phyloP scores from a whole-genome alignment of 225 moss, liverwort and hornwort species.

The Thuidium tamariscinum region DNA sequence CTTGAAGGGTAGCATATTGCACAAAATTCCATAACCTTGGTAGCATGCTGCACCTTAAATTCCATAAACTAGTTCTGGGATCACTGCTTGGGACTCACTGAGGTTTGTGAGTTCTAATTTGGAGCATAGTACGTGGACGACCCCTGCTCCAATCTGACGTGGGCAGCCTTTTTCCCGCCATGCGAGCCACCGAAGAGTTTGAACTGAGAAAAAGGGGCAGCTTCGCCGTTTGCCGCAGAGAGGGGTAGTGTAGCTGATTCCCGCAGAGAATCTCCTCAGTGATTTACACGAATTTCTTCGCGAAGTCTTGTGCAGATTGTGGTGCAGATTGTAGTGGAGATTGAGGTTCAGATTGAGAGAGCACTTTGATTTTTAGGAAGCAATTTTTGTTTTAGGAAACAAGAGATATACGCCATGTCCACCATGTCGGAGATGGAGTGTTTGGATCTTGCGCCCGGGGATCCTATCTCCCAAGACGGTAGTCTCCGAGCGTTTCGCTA shows the following conservation, averaged over 20 bases:
- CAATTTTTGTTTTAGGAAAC: too few relatives aligned
- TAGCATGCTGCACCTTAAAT: too few relatives aligned
- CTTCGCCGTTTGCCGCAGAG: too few relatives aligned
- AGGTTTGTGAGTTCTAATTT: not conserved
- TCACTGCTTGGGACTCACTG: not conserved
- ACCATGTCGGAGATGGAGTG: not conserved
- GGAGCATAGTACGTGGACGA: not conserved
- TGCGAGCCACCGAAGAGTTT: not conserved
- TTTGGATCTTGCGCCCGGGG: constrained; percentile 15
- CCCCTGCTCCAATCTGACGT: not conserved
- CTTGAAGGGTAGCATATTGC: too few relatives aligned
- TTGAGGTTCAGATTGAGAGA: not conserved
- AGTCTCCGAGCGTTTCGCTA: constrained; percentile 2
- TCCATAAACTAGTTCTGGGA: too few relatives aligned
- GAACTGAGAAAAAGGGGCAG: not conserved
- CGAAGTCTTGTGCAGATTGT: not conserved
- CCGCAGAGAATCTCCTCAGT: not conserved
- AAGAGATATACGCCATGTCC: not conserved
- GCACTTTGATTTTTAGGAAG: not conserved
- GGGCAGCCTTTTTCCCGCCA: not conserved
- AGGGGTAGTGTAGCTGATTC: not conserved
- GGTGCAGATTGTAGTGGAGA: not conserved
- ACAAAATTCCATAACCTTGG: too few relatives aligned
- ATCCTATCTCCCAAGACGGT: constrained; percentile 10
- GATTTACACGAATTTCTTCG: not conserved